Conservation (phyloP, 1,284 basidiomycete species). For the Phlebopus sp. region DNA sequence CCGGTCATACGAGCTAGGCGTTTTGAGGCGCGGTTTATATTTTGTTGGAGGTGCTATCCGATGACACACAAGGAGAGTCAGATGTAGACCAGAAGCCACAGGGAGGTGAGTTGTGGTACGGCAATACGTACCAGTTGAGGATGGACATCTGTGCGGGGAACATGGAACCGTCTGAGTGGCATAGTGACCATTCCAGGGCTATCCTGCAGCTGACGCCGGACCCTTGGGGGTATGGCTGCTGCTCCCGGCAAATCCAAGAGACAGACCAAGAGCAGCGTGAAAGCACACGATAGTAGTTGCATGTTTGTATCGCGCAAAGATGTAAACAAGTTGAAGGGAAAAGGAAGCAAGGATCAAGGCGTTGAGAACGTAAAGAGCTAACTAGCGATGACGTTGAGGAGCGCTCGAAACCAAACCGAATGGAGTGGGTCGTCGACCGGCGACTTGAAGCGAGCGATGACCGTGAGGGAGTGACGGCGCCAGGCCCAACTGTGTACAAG, state of each 20-base stretch:
- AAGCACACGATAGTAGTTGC: slow-evolving; percentile 15
- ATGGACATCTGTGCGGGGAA: slow-evolving; percentile 41
- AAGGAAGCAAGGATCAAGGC: not conserved
- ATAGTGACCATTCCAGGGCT: slow-evolving; percentile 24
- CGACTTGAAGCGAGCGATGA: slow-evolving; percentile 12
- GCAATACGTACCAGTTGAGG: slow-evolving; percentile 56
- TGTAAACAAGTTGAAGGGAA: not conserved
- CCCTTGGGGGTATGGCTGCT: slow-evolving; percentile 19
- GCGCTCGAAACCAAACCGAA: not conserved
- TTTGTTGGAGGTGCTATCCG: slow-evolving; percentile 62
- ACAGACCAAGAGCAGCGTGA: slow-evolving; percentile 20
- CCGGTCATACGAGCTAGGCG: slow-evolving; percentile 72
- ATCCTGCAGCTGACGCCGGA: slow-evolving; percentile 11
- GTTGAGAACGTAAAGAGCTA: slow-evolving; percentile 5
- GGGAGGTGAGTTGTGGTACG: too few species aligned
- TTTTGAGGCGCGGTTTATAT: slow-evolving; percentile 63
- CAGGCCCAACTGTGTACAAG: slow-evolving; percentile 18
- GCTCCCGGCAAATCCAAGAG: slow-evolving; percentile 10
- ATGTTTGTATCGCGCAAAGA: slow-evolving; percentile 12
- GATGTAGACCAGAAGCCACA: not conserved
- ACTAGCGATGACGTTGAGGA: slow-evolving; percentile 13
- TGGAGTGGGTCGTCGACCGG: slow-evolving; percentile 18
- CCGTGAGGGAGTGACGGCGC: slow-evolving; percentile 18
- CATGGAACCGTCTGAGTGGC: slow-evolving; percentile 24
- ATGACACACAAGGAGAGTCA: not conserved